phyloP scores from a whole-genome alignment of 2,329 filamentous ascomycete species.

The Orbilia blumenaviensis region DNA sequence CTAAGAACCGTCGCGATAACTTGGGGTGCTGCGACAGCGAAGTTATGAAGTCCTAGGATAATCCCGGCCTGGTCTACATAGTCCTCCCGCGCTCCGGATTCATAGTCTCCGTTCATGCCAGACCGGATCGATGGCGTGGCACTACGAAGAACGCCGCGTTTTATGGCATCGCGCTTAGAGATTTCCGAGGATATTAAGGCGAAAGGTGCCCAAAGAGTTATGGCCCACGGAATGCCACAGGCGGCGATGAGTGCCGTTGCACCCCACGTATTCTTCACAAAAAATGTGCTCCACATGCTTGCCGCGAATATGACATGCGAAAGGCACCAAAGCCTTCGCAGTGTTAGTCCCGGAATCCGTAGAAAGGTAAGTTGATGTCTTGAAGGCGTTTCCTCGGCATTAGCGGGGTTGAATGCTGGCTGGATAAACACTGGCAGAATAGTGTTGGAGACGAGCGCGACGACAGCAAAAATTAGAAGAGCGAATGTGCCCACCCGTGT shows the following conservation, averaged over 20 bases:
- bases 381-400: conserved; percentile 53
- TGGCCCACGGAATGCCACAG: conserved; percentile 88
- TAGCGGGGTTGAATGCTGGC: conserved; percentile 72
- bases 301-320: conserved; percentile 83
- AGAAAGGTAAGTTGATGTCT: conserved; percentile 69
- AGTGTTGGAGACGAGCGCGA: conserved; percentile 82
- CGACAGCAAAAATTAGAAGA: conserved; percentile 84
- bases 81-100: conserved; percentile 17
- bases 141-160: conserved; percentile 61
- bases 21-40: conserved; percentile 89
- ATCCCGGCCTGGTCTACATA: conserved; percentile 77
- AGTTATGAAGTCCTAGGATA: conserved; percentile 93
- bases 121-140: conserved; percentile 14
- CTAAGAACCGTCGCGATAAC: conserved; percentile 87
- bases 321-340: conserved; percentile 85
- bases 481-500: conserved; percentile 90
- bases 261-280: conserved; percentile 75
- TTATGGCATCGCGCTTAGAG: conserved; percentile 77
- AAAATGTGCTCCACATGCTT: conserved; percentile 83
- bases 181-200: conserved; percentile 95
- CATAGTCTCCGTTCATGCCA: not conserved
- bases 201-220: conserved; percentile 94
- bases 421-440: conserved; percentile 85
- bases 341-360: conserved; percentile 82
- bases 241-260: conserved; percentile 81